phyloP scores from a whole-genome alignment of 257 asterid species.

The Ligustrum vulgare region DNA sequence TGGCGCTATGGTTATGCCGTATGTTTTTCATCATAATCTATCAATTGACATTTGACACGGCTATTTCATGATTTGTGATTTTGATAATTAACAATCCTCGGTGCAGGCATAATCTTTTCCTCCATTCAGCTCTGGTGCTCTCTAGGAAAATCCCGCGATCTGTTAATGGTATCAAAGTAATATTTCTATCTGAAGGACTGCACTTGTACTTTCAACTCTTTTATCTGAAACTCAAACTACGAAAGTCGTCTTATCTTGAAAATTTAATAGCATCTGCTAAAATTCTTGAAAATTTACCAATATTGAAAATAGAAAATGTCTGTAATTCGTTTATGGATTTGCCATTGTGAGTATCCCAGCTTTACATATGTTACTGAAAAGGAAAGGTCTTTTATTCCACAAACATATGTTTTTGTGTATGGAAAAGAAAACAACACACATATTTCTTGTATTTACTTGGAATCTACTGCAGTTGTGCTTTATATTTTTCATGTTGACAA shows the following conservation, averaged over 20 bases:
- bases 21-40: slow-evolving; percentile 31
- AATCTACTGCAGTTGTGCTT: not conserved
- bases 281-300: not conserved
- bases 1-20: slow-evolving; percentile 99
- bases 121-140: slow-evolving; percentile 93
- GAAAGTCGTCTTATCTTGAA: not conserved
- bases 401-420: not conserved
- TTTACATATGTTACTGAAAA: not conserved
- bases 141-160: slow-evolving; percentile 95
- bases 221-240: not conserved
- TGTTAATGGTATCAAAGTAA: slow-evolving; percentile 71
- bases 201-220: not conserved
- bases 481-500: not conserved
- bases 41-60: not conserved
- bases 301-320: not conserved
- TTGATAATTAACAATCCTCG: slow-evolving; percentile 7
- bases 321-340: not conserved
- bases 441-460: not conserved
- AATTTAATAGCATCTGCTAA: not conserved
- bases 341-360: not conserved
- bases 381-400: not conserved
- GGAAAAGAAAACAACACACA: not conserved
- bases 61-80: not conserved
- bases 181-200: slow-evolving; percentile 11
- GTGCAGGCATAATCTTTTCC: slow-evolving; percentile 93